These are phyloP conservation scores for Diaporthe capsici DNA, from an alignment of 2,329 filamentous ascomycete genomes.

Conservation along the genomic window DNA sequence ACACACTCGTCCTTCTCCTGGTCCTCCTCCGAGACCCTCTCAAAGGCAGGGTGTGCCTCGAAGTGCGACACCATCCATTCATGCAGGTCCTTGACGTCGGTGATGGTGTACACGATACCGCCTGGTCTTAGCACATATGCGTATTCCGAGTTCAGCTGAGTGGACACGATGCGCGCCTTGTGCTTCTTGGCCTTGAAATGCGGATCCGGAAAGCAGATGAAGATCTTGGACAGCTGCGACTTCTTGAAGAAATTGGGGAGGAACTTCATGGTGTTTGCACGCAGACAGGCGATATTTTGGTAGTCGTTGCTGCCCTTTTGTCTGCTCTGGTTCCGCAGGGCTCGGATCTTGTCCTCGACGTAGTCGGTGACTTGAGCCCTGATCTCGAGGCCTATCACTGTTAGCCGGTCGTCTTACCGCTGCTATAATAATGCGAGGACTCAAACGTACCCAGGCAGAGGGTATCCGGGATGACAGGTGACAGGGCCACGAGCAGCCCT, in stretches of 20 bases:
- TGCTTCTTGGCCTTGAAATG: conserved; percentile 99
- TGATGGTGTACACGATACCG: conserved; percentile 95
- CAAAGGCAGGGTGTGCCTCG: conserved; percentile 82
- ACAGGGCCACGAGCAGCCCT: conserved; percentile 87
- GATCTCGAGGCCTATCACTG: conserved; percentile 84
- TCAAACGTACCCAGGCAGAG: conserved; percentile 80
- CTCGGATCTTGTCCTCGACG: conserved; percentile 88
- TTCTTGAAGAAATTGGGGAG: conserved; percentile 96
- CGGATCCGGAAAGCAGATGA: conserved; percentile 98
- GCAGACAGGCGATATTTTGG: conserved; percentile 89
- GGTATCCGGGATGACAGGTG: conserved; percentile 84
- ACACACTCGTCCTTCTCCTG: conserved; percentile 80
- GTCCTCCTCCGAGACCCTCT: conserved; percentile 78
- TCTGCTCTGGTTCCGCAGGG: conserved; percentile 77
- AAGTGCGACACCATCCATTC: conserved; percentile 94
- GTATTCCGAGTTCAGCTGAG: conserved; percentile 92
- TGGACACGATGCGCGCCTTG: conserved; percentile 94
- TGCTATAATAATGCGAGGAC: conserved; percentile 6
- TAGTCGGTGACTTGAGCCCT: conserved; percentile 91
- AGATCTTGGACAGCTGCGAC: conserved; percentile 87
- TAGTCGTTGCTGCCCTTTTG: conserved; percentile 66
- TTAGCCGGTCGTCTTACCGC: not conserved
- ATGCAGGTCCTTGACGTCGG: conserved; percentile 95
- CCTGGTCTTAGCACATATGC: conserved; percentile 88
- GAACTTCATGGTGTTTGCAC: conserved; percentile 99